A percentile compares a stretch with the other conserved stretches of the same genome.
Evolutionary conservation across 345 rosid species (phyloP).

Genomic region (Isatis tinctoria): DNA sequence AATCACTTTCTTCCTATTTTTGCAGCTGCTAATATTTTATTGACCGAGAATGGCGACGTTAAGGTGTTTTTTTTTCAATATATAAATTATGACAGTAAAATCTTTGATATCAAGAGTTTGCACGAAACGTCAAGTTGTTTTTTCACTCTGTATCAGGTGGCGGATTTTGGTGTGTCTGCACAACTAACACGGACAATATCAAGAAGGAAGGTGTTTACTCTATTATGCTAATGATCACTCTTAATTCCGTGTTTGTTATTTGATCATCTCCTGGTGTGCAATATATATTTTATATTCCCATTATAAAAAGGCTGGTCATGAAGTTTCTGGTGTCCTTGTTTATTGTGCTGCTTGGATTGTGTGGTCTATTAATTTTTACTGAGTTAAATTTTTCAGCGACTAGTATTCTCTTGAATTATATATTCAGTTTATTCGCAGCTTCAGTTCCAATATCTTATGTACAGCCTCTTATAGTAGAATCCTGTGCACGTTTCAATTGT

Average conservation of each 20-base stretch:
- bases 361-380: neutral
- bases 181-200: constrained; percentile 97
- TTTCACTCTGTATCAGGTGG: constrained; percentile 62
- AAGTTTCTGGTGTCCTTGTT: neutral
- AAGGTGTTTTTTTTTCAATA: constrained; percentile 47
- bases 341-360: neutral
- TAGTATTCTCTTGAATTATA: neutral
- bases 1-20: constrained; percentile 27
- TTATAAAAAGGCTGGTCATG: neutral
- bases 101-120: neutral
- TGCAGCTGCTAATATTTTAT: constrained; percentile 95
- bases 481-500: neutral
- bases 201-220: constrained; percentile 83
- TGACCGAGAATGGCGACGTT: constrained; percentile 96
- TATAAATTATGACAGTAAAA: neutral
- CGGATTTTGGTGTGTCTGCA: constrained; percentile 99
- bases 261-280: neutral
- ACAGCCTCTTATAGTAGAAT: neutral
- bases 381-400: neutral
- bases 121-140: constrained; percentile 12
- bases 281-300: neutral
- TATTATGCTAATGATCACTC: constrained; percentile 17
- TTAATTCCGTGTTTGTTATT: neutral
- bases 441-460: neutral
- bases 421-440: neutral